phyloP scores from a whole-genome alignment of 768 basidiomycete species.

The Calvatia gigantea region DNA sequence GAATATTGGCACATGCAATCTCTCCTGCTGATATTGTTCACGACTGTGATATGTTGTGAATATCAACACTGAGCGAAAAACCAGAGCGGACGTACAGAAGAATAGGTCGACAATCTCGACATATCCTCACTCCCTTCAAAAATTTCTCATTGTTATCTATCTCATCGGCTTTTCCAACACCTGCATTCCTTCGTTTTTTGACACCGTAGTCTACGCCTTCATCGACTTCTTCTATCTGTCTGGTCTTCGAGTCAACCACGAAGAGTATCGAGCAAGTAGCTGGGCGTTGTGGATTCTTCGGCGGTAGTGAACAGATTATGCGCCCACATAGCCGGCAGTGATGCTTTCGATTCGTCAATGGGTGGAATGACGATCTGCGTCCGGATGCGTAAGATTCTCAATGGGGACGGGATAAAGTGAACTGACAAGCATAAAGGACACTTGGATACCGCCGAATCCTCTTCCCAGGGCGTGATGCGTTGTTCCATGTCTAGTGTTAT shows the following conservation, averaged over 20 bases:
- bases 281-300: constrained; percentile 65
- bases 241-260: constrained; percentile 76
- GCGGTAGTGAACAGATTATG: constrained; percentile 86
- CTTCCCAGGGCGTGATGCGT: constrained; percentile 92
- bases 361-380: constrained; percentile 70
- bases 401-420: neutral
- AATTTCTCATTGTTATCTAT: constrained; percentile 74
- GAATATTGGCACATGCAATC: constrained; percentile 54
- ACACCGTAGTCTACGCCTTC: constrained; percentile 87
- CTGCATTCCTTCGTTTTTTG: constrained; percentile 38
- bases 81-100: constrained; percentile 56
- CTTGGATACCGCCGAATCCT: constrained; percentile 68
- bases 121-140: constrained; percentile 84
- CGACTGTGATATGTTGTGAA: constrained; percentile 43
- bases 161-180: constrained; percentile 33
- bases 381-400: neutral
- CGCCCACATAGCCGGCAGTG: constrained; percentile 93
- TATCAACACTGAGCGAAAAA: neutral
- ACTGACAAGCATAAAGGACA: constrained; percentile 86
- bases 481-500: constrained; percentile 69
- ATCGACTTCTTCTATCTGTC: constrained; percentile 78
- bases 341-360: constrained; percentile 90
- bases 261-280: constrained; percentile 77
- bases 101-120: constrained; percentile 75
- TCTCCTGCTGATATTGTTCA: constrained; percentile 75